Evolutionary conservation across 257 asterid genomes (phyloP), one percentile per base, ranked within the genome.

Genomic region (Handroanthus guayacan): DNA sequence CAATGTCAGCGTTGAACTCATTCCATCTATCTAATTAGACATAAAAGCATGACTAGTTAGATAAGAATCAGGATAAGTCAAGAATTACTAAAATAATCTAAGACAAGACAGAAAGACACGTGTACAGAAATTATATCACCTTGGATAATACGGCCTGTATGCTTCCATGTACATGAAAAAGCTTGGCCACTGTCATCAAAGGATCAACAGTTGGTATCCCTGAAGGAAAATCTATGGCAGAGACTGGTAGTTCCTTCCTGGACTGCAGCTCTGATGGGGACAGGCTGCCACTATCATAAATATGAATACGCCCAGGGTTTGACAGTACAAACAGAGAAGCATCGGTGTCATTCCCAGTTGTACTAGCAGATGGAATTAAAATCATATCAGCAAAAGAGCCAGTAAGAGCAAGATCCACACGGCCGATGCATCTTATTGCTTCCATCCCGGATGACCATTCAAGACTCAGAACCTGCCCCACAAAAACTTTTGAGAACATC

Each of bases 361-460:
- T 70, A 67, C 90, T 90, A 70, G 90, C 79, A 70, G 87, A 78
- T 79, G 90, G 88, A 80, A 86, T 75, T 75, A 91, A 80, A 67
- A 91, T 85, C 83, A 85, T 85, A 84, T 93, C 98, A 37, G 97
- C 91, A 80, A 93, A 93, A 41, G 97, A 87, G 69, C 96, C 96
- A 75, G 86, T 62, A 62, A 93, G 92, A 76, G 89, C 82, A 81
- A 93, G 89, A 81, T 88, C 96, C 76, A 80, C 80, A 73, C 97
- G 96, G 79, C 85, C 83, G 69, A 72, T 79, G 82, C 97, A 91
- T 82, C 73, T 84, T 77, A 93, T 78, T 72, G 91, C 83, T 86
- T 91, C 92, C 85, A 76, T 83, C 72, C 95, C 92, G 82, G 97
- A 80, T 68, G 94, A 85, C 97, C 95, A 91, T 81, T 88, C 95